phyloP scores from a whole-genome alignment of 495 filamentous ascomycete species.

The Penicillium turbatum region DNA sequence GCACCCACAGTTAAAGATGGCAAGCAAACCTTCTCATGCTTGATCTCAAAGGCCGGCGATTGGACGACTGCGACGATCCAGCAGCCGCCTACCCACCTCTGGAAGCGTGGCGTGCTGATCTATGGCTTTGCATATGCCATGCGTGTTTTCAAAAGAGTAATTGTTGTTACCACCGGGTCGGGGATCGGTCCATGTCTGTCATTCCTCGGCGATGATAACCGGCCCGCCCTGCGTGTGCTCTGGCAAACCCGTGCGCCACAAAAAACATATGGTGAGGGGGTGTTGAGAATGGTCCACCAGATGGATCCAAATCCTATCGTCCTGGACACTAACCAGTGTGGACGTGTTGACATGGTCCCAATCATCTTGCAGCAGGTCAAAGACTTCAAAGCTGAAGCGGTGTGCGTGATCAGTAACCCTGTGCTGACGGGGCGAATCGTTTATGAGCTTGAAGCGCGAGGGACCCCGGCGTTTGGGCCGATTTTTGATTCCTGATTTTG shows the following conservation, averaged over 20 bases:
- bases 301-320: slow-evolving; percentile 54
- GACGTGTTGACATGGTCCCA: slow-evolving; percentile 51
- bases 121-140: slow-evolving; percentile 72
- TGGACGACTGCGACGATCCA: slow-evolving; percentile 67
- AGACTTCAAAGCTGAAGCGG: slow-evolving; percentile 63
- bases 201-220: slow-evolving; percentile 46
- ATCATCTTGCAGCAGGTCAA: slow-evolving; percentile 54
- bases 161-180: slow-evolving; percentile 79
- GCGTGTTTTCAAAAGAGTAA: slow-evolving; percentile 59
- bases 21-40: slow-evolving; percentile 53
- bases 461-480: slow-evolving; percentile 69
- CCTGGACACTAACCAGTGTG: slow-evolving; percentile 48
- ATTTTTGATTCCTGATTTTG: slow-evolving; percentile 70
- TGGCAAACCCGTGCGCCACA: slow-evolving; percentile 55
- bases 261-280: slow-evolving; percentile 49
- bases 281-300: slow-evolving; percentile 46
- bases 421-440: slow-evolving; percentile 66
- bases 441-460: slow-evolving; percentile 65
- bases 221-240: slow-evolving; percentile 50
- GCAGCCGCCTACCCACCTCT: slow-evolving; percentile 49
- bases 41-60: slow-evolving; percentile 80
- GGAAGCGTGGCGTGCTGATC: slow-evolving; percentile 49
- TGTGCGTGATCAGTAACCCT: slow-evolving; percentile 74
- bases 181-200: slow-evolving; percentile 66
- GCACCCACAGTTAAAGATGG: slow-evolving; percentile 7